Base-by-base conservation (phyloP, 257 asterid species). In the Salvia miltiorrhiza region DNA sequence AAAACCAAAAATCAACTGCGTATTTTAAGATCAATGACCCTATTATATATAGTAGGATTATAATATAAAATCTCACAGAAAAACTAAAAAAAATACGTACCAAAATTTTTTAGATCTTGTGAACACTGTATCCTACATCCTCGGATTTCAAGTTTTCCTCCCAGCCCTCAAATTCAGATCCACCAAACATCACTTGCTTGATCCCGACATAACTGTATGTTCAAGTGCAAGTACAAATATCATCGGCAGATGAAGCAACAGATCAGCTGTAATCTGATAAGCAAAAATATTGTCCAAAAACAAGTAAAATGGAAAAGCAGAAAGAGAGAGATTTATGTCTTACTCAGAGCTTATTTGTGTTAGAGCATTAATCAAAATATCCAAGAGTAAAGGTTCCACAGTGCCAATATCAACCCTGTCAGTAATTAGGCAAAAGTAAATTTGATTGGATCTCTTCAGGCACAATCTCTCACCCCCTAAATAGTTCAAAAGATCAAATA, bases 401-500 rank as follows among this genome's bases (percentile, higher is more conserved):
- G 93, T 93, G 68, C 97, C 97, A 44, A 88, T 86, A 85, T 90
- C 99, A 68, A 88, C 88, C 98, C 97, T 90, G 87, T 76, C 73
- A 75, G 70, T 64, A 65, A 30, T 59, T 30, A 55, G 23, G 70
- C 35, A 45, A 63, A 60, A 17, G 28, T 2, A 65, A 50, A 61
- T 7, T 54, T 1, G 53, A 67, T 68, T 45, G 58, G 10, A 55
- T 75, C 76, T 65, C 61, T 41, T 69, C 17, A 33, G 32, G 41
- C 39, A 70, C 11, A 33, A 67, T 67, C 49, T 73, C 94, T 81
- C 30, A 16, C 20, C 43, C 63, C 21, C 28, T n/a, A 8, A 12
- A 40, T n/a, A 12, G 35, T 63, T 43, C 17, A 64, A n/a, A 40
- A 24, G 49, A 17, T 49, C 35, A 61, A 60, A 70, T 20, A 13